Base-by-base conservation (phyloP, 257 asterid species). In the Nicotiana paniculata region DNA sequence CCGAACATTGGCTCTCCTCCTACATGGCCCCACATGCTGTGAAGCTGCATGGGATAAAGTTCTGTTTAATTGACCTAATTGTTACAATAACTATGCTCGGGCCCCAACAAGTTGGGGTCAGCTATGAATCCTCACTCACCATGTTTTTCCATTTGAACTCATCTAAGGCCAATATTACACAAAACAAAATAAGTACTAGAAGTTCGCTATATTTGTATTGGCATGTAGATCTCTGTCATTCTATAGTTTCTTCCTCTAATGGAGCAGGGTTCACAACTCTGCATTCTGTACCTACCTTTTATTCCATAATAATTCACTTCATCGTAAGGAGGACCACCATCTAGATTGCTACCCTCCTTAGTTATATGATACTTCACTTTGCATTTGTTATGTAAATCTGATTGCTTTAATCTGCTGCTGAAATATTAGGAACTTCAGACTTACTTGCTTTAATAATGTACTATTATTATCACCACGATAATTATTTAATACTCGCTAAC, bases 221-320 rank as follows among this genome's bases (percentile, higher is more conserved):
- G 88, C 81, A 79, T 85, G 86, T 79, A 88, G 90, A 82, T 87
- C 88, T 87, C 92, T 82, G 82, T 82, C 81, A 84, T 82, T 91
- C 93, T 91, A 91, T 91, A 91, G 90, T 93, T 93, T 92, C 93
- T 84, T 88, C 86, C 84, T 84, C 85, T 86, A 77, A 88, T 84
- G 82, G 83, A 66, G 84, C 75, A 68, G 84, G 92, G 81, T 90
- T 90, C 85, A 84, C 87, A 18, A 46, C 81, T 86, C 72, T 87
- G 91, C 87, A 90, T 79, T 82, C 88, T 91, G 86, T 84, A 82
- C 93, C 92, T 87, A 90, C 88, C 81, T 82, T 87, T 78, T 85
- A 84, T 86, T 88, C 91, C 90, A 81, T 81, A 85, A 85, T 90
- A 80, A 88, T 90, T 84, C 89, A 82, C 74, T 70, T 33, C 33